Evolutionary conservation across 129 eudicot species (phyloP).

Genomic region (Artemisia argyi): DNA sequence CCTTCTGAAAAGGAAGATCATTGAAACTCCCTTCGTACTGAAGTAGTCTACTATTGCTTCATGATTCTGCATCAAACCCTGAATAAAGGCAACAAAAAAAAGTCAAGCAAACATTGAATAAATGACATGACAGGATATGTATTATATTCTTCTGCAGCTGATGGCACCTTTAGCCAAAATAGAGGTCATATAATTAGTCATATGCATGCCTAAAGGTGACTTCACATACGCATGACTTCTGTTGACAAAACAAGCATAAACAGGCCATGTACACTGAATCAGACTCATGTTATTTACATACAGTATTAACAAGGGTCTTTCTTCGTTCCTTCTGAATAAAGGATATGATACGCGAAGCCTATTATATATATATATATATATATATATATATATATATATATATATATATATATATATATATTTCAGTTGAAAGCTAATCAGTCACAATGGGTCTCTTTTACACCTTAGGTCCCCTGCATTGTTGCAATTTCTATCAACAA

Average conservation of each 20-base stretch:
- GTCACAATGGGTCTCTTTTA: neutral
- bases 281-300: too few relatives aligned
- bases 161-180: too few relatives aligned
- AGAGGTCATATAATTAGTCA: neutral
- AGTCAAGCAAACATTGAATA: slow-evolving; percentile 5
- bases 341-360: too few relatives aligned
- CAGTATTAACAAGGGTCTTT: too few relatives aligned
- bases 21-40: slow-evolving; percentile 66
- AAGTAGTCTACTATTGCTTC: slow-evolving; percentile 81
- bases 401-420: too few relatives aligned
- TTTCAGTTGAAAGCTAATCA: neutral
- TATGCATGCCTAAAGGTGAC: neutral
- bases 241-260: slow-evolving; percentile 15
- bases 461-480: neutral
- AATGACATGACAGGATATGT: neutral
- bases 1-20: slow-evolving; percentile 84
- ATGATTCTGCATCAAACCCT: slow-evolving; percentile 88
- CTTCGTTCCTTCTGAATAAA: too few relatives aligned
- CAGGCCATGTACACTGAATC: neutral
- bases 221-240: slow-evolving; percentile 5
- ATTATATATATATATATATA: too few relatives aligned
- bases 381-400: too few relatives aligned
- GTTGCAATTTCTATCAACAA: neutral
- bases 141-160: too few relatives aligned
- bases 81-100: slow-evolving; percentile 10